A percentile compares a stretch with the other conserved stretches of the same genome.
Evolutionary conservation across 805 yeast genomes (phyloP).

Genomic region (Kockiozyma suomiensis): DNA sequence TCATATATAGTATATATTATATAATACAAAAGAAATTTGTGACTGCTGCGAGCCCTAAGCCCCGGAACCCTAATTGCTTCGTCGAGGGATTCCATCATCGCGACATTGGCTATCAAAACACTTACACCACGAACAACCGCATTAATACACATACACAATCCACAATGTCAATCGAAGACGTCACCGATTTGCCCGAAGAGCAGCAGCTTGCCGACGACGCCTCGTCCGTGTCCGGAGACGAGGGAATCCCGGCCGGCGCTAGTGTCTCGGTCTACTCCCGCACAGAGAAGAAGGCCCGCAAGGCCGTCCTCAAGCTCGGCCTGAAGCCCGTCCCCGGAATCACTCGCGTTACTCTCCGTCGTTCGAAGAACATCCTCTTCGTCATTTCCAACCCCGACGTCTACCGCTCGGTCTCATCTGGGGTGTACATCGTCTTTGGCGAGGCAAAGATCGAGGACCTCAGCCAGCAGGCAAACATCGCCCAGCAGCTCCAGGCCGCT

Average conservation of each 20-base stretch:
- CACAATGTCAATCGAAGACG: slow-evolving; percentile 33
- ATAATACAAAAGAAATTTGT: no score
- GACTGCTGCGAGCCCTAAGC: slow-evolving; percentile 12
- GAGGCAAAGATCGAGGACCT: slow-evolving; percentile 96
- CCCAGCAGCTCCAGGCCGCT: slow-evolving; percentile 57
- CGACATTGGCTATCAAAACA: not conserved
- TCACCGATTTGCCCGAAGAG: slow-evolving; percentile 27
- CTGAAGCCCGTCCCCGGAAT: slow-evolving; percentile 90
- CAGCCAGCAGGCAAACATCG: slow-evolving; percentile 80
- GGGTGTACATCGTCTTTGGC: slow-evolving; percentile 95
- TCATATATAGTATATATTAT: no score
- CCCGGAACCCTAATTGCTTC: not conserved
- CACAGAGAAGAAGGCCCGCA: slow-evolving; percentile 96
- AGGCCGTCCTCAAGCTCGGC: slow-evolving; percentile 80
- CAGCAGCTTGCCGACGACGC: slow-evolving; percentile 29
- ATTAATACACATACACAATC: slow-evolving; percentile 1
- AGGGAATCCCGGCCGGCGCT: slow-evolving; percentile 78
- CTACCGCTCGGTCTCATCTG: slow-evolving; percentile 84
- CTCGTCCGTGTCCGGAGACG: slow-evolving; percentile 35
- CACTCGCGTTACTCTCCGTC: slow-evolving; percentile 90
- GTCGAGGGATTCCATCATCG: not conserved
- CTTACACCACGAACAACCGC: not conserved
- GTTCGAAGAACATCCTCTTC: slow-evolving; percentile 81
- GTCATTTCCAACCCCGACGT: slow-evolving; percentile 95
- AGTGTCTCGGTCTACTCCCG: slow-evolving; percentile 78